phyloP scores from a whole-genome alignment of 1,284 basidiomycete species.

The Peniophora sp. region DNA sequence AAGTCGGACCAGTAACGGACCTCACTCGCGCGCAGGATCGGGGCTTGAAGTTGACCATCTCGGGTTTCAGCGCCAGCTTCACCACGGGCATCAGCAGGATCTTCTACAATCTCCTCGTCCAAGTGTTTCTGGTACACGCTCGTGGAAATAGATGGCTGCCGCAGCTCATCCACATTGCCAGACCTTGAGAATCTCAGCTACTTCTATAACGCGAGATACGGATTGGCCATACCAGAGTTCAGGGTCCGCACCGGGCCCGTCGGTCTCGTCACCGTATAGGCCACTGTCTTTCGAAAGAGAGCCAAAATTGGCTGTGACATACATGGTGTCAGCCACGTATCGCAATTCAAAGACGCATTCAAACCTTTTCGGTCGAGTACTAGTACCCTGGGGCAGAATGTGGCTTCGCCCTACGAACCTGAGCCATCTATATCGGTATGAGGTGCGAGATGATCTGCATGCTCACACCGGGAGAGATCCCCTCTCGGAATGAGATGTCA shows the following conservation, averaged over 20 bases:
- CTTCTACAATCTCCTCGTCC: slow-evolving; percentile 26
- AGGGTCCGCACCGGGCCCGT: slow-evolving; percentile 17
- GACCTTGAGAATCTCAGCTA: slow-evolving; percentile 32
- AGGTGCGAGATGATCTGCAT: neutral
- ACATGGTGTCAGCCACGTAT: neutral
- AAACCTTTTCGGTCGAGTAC: slow-evolving; percentile 60
- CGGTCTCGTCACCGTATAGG: slow-evolving; percentile 24
- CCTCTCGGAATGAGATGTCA: slow-evolving; percentile 60
- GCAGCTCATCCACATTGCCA: slow-evolving; percentile 40
- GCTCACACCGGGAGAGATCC: slow-evolving; percentile 33
- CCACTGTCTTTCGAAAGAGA: slow-evolving; percentile 36
- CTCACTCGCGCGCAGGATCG: slow-evolving; percentile 14
- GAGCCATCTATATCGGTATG: slow-evolving; percentile 1
- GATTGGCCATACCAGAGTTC: slow-evolving; percentile 21
- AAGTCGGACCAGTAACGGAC: slow-evolving; percentile 76
- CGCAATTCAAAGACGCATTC: slow-evolving; percentile 9
- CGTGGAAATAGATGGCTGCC: slow-evolving; percentile 41
- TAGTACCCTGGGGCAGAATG: slow-evolving; percentile 55
- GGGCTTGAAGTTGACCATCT: slow-evolving; percentile 1
- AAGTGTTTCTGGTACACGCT: slow-evolving; percentile 49
- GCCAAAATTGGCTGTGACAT: slow-evolving; percentile 53
- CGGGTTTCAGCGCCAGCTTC: slow-evolving; percentile 7
- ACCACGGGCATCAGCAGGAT: slow-evolving; percentile 15
- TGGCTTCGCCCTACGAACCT: slow-evolving; percentile 39
- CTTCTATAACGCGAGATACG: too few relatives aligned